phyloP scores from a whole-genome alignment of 2,329 filamentous ascomycete species.

The Colletotrichum liriopes region DNA sequence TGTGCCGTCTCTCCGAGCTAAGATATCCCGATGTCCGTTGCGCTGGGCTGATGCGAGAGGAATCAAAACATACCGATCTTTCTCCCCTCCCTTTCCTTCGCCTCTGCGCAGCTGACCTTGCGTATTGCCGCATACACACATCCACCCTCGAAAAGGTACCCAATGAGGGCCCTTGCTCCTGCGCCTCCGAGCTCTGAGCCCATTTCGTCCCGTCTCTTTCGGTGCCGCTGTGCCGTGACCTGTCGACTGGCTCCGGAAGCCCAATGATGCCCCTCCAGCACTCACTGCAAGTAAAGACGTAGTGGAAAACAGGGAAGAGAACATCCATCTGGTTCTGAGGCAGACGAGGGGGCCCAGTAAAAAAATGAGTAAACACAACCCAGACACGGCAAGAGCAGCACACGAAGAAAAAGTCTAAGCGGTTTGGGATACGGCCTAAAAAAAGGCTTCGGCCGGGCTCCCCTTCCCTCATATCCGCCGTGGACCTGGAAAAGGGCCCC shows the following conservation, averaged over 20 bases:
- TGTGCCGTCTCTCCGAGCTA: slow-evolving; percentile 40
- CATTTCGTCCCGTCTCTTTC: slow-evolving; percentile 12
- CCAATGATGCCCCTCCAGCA: background rate
- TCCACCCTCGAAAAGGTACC: background rate
- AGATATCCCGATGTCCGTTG: slow-evolving; percentile 20
- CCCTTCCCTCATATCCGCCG: background rate
- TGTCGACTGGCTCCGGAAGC: background rate
- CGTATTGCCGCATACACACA: slow-evolving; percentile 16
- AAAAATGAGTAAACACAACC: background rate
- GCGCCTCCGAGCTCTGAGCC: slow-evolving; percentile 2
- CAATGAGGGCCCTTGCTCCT: background rate
- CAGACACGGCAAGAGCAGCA: slow-evolving; percentile 8
- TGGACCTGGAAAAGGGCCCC: background rate
- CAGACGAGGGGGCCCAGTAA: slow-evolving; percentile 7
- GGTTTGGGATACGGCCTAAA: slow-evolving; percentile 23
- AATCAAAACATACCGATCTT: slow-evolving; percentile 29
- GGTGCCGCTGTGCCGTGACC: slow-evolving; percentile 18
- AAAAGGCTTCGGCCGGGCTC: slow-evolving; percentile 22
- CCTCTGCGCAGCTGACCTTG: slow-evolving; percentile 20
- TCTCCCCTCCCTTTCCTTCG: background rate
- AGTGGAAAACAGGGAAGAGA: slow-evolving; percentile 7
- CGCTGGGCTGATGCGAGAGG: slow-evolving; percentile 21
- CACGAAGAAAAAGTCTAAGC: slow-evolving; percentile 2
- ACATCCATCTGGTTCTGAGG: background rate
- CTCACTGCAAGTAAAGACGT: background rate